Evolutionary conservation across 805 yeast genomes (phyloP).

Genomic region (Suhomyces kilbournensis): DNA sequence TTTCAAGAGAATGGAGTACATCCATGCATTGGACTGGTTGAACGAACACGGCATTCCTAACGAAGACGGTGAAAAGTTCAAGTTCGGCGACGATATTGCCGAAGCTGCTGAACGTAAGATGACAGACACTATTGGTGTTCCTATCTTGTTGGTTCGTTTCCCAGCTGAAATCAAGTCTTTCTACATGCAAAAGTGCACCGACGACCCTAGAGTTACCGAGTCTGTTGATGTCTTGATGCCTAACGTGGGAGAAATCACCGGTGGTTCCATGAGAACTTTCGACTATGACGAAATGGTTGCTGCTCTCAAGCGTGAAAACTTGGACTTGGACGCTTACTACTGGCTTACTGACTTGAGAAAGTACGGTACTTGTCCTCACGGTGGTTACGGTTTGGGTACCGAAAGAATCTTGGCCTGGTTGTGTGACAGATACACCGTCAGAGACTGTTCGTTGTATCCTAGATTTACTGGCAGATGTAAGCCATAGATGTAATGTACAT

Average conservation of each 20-base stretch:
- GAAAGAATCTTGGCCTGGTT: slow-evolving; percentile 98
- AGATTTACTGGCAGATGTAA: slow-evolving; percentile 97
- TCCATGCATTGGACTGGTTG: slow-evolving; percentile 91
- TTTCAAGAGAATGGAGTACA: slow-evolving; percentile 87
- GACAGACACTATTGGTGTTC: slow-evolving; percentile 93
- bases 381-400: slow-evolving; percentile 98
- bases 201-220: slow-evolving; percentile 94
- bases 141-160: slow-evolving; percentile 89
- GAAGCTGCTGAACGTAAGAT: slow-evolving; percentile 99
- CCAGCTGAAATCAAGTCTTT: slow-evolving; percentile 97
- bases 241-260: slow-evolving; percentile 97
- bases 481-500: slow-evolving; percentile 64
- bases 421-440: slow-evolving; percentile 94
- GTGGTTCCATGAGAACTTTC: slow-evolving; percentile 98
- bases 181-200: slow-evolving; percentile 92
- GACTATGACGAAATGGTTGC: slow-evolving; percentile 77
- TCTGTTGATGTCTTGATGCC: slow-evolving; percentile 99
- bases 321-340: slow-evolving; percentile 80
- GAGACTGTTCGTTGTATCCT: slow-evolving; percentile 97
- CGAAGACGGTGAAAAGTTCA: slow-evolving; percentile 91
- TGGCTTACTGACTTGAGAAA: slow-evolving; percentile 96
- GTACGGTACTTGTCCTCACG: slow-evolving; percentile 98
- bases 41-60: slow-evolving; percentile 91
- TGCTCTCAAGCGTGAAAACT: slow-evolving; percentile 91
- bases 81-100: slow-evolving; percentile 98